Evolutionary conservation across 139 green algal genomes (phyloP), one percentile per base, ranked within the genome.

Genomic region (Nannochloris sp.): DNA sequence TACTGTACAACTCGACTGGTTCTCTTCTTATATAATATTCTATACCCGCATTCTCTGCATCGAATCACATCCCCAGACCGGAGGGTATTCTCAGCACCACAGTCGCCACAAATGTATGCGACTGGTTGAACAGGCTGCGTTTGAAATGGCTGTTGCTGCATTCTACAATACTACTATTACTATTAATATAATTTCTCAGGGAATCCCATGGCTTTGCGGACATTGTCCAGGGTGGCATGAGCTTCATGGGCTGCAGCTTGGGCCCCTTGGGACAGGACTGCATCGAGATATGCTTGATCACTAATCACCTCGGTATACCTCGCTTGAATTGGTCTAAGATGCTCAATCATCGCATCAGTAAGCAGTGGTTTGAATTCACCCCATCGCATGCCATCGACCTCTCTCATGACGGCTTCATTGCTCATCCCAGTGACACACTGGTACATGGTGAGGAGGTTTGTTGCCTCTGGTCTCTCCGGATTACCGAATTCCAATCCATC

Each of bases 11-110:
- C 80, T 31, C 85, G 79, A 73, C 87, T 92, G 0, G 92, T 98
- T n/a, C 92, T 73, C 79, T 98, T 97, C 78, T 98, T 98, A 78
- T 97, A 98, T 8, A 98, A 74, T 44, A 98, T 98, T 11, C 92
- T 69, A 70, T 95, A 96, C 40, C 92, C 92, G 67, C 92, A 98
- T 48, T 97, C 89, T 33, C 91, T 73, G 68, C 90, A 96, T 59
- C 92, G 84, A 31, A 98, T 96, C 36, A 93, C 81, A 63, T 98
- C 92, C 0, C 86, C 86, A 1, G 82, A 67, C 70, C 91, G 94
- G 25, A 98, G 65, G 2, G 74, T 76, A 40, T 90, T 94, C 25
- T 95, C 88, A 2, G 77, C 73, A 14, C 92, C 91, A 64, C 92
- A 98, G 55, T 95, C 86, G 49, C 85, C 89, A 68, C 86, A 93